Evolutionary conservation across 2,329 filamentous ascomycete species (phyloP), one percentile per base, ranked within the genome.

Genomic region (Phaeosphaeriaceae sp.): DNA sequence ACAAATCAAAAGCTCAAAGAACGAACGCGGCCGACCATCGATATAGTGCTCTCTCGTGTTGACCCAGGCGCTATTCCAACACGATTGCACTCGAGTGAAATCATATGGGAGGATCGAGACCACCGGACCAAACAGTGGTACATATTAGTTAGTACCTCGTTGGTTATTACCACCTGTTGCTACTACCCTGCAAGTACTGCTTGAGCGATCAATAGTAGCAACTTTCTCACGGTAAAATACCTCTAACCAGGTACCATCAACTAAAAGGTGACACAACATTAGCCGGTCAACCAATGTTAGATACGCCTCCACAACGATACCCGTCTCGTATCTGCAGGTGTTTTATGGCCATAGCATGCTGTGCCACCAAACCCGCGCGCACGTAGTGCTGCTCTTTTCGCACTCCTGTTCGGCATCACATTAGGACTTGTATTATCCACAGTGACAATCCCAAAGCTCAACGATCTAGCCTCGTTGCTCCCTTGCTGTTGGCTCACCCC

Each of bases 241-340:
- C 37, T 41, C 28, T n/a, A 11, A 9, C 17, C 20, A 42, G 37
- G 15, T 42, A 30, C 36, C 42, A 41, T 18, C 36, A 12, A 29
- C 35, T 23, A 30, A 30, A 21, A 7, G 30, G 35, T 38, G 33
- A 50, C 36, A 43, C 43, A 52, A 43, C 28, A 54, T 56, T 59
- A 59, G 34, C 56, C 56, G 48, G 56, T 47, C 48, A 48, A 43
- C 50, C 39, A 47, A 43, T 46, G 40, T 44, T 15, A 38, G n/a
- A 20, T 36, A 28, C 21, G 26, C 17, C n/a, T 41, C 15, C 28
- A 26, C 18, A 26, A 26, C 36, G 32, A 43, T 43, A 42, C 37
- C 42, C 38, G 34, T 42, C 35, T 46, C 53, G 39, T 42, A 44
- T 48, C 32, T 53, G 43, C 46, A 34, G 17, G 18, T 32, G 42